phyloP scores from a whole-genome alignment of 345 rosid genomes.

The Lepidium sativum region DNA sequence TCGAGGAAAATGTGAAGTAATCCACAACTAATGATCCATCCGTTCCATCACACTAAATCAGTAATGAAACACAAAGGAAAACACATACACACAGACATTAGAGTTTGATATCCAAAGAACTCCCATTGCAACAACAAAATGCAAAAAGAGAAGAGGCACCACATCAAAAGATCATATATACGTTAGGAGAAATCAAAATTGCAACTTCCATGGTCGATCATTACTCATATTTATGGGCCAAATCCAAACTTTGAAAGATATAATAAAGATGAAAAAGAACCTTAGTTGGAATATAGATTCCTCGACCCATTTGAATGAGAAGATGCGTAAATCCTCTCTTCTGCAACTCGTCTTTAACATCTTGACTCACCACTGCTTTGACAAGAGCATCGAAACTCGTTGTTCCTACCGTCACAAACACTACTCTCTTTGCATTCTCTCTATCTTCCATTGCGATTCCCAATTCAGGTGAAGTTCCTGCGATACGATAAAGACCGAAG shows the following conservation, averaged over 20 bases:
- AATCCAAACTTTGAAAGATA: not conserved
- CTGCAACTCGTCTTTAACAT: conserved; percentile 47
- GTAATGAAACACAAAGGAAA: not conserved
- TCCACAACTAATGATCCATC: conserved; percentile 67
- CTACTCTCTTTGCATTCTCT: conserved; percentile 34
- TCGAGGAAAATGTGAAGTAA: conserved; percentile 81
- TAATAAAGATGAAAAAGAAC: conserved; percentile 14
- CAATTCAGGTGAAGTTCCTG: not conserved
- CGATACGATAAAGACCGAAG: not conserved
- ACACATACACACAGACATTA: not conserved
- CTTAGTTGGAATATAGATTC: conserved; percentile 55
- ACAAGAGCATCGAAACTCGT: conserved; percentile 83
- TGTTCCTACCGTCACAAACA: conserved; percentile 90
- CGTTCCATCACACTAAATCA: conserved; percentile 44
- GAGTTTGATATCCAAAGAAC: not conserved
- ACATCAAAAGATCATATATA: not conserved
- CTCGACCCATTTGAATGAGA: conserved; percentile 83
- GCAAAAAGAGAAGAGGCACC: not conserved
- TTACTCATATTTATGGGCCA: not conserved
- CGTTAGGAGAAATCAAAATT: not conserved
- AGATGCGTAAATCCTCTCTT: conserved; percentile 72
- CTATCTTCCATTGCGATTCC: conserved; percentile 22
- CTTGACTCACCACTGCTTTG: conserved; percentile 41
- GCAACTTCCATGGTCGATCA: not conserved
- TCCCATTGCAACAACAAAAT: not conserved